Percentiles rank a stretch among this genome's conserved stretches.
Evolutionary conservation across 1,284 basidiomycete species (phyloP).

Genomic region (Wallemia mellicola): DNA sequence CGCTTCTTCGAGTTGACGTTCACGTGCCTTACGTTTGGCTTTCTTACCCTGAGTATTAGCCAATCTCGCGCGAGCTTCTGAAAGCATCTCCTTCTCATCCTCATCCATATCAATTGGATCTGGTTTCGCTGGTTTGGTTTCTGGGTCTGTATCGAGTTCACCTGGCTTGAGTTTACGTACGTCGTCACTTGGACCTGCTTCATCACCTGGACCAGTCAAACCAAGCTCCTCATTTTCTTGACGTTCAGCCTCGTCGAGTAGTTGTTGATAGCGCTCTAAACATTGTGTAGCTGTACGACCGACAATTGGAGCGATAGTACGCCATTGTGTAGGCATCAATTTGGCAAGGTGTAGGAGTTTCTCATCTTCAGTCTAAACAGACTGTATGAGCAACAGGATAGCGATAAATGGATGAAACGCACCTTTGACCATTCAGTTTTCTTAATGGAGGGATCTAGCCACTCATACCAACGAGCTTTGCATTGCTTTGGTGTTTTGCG

Average conservation of each 20-base stretch:
- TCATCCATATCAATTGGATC: conserved; percentile 62
- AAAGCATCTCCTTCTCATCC: conserved; percentile 92
- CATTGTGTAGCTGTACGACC: conserved; percentile 97
- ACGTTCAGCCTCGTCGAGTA: conserved; percentile 84
- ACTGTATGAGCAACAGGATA: conserved; percentile 2
- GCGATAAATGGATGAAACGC: conserved; percentile 9
- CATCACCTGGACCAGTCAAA: conserved; percentile 45
- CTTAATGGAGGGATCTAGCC: conserved; percentile 97
- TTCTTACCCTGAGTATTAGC: conserved; percentile 99
- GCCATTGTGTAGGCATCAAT: conserved; percentile 99
- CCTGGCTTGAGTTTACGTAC: conserved; percentile 66
- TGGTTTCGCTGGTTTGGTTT: conserved; percentile 86
- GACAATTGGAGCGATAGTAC: conserved; percentile 94
- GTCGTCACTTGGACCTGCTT: conserved; percentile 62
- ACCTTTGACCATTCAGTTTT: conserved; percentile 99
- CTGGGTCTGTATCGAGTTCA: conserved; percentile 95
- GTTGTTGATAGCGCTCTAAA: conserved; percentile 87
- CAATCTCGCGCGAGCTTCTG: conserved; percentile 84
- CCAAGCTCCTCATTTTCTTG: conserved; percentile 81
- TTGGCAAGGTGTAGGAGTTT: conserved; percentile 93
- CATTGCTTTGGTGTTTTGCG: conserved; percentile 99
- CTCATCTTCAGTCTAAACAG: conserved; percentile 73
- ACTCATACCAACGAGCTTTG: conserved; percentile 98
- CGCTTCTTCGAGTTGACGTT: conserved; percentile 85
- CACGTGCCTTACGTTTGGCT: conserved; percentile 90